phyloP scores from a whole-genome alignment of 768 basidiomycete genomes.

The Suillus tomentosus region DNA sequence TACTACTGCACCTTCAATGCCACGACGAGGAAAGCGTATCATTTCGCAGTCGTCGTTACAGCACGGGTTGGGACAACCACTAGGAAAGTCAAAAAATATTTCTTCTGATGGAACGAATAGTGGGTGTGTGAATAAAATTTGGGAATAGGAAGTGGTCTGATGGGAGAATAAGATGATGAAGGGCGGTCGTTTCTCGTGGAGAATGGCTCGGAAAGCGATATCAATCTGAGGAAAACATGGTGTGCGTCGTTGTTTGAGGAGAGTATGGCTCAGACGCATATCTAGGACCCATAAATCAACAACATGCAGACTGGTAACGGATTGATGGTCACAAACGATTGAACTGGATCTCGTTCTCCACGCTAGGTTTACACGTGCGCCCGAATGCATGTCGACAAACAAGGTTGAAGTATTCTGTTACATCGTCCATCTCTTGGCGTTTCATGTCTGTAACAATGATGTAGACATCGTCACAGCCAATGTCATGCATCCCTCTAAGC shows the following conservation, averaged over 20 bases:
- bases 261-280: slow-evolving; percentile 67
- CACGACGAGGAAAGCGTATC: slow-evolving; percentile 74
- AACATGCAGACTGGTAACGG: slow-evolving; percentile 12
- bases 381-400: slow-evolving; percentile 68
- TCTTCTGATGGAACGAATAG: slow-evolving; percentile 71
- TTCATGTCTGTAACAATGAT: slow-evolving; percentile 81
- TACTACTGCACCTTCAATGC: slow-evolving; percentile 60
- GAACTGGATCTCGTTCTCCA: slow-evolving; percentile 66
- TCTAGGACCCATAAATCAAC: slow-evolving; percentile 35
- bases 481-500: slow-evolving; percentile 78
- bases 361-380: slow-evolving; percentile 59
- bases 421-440: slow-evolving; percentile 79
- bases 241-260: slow-evolving; percentile 68
- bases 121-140: slow-evolving; percentile 76
- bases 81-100: slow-evolving; percentile 77
- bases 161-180: slow-evolving; percentile 80
- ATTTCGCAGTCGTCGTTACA: slow-evolving; percentile 84
- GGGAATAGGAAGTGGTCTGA: slow-evolving; percentile 79
- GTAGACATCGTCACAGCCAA: slow-evolving; percentile 75
- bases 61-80: slow-evolving; percentile 76
- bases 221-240: slow-evolving; percentile 86
- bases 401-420: slow-evolving; percentile 76
- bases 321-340: slow-evolving; percentile 54
- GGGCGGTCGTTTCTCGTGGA: slow-evolving; percentile 74
- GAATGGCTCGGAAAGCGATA: slow-evolving; percentile 71